Evolutionary conservation across 2,329 filamentous ascomycete genomes (phyloP).

Genomic region (Ophiobolus disseminans): DNA sequence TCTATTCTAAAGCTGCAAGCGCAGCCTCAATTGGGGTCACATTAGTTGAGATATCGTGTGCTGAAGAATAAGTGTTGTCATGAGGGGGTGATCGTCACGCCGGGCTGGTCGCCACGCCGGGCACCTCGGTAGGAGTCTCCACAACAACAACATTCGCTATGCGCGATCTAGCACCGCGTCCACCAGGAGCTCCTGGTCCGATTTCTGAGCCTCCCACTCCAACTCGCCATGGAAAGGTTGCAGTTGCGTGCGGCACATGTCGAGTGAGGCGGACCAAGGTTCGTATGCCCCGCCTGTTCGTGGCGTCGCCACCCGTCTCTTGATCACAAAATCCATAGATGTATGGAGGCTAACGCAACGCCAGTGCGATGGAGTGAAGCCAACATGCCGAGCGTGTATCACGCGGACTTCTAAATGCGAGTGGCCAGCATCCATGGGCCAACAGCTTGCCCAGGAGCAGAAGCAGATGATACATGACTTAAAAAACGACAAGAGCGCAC

Average conservation of each 20-base stretch:
- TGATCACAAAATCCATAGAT: too few species aligned
- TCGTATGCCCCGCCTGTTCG: not conserved
- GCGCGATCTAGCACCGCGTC: not conserved
- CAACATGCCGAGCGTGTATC: conserved; percentile 10
- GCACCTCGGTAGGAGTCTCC: too few species aligned
- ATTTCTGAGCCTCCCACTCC: not conserved
- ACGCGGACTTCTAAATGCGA: conserved; percentile 3
- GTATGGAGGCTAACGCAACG: not conserved
- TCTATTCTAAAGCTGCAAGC: too few species aligned
- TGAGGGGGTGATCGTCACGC: too few species aligned
- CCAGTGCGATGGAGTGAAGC: conserved; percentile 16
- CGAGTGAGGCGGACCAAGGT: not conserved
- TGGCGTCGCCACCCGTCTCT: not conserved
- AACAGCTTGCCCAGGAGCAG: conserved; percentile 9
- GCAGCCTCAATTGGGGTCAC: too few species aligned
- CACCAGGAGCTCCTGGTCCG: not conserved
- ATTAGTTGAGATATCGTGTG: too few species aligned
- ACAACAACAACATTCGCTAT: too few species aligned
- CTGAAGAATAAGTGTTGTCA: too few species aligned
- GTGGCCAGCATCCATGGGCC: conserved; percentile 8
- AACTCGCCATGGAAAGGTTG: not conserved
- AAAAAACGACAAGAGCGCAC: conserved; percentile 11
- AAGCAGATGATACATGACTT: conserved; percentile 14
- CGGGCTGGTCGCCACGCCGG: too few species aligned
- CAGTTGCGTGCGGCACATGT: not conserved